A percentile compares a stretch with the other conserved stretches of the same genome.
phyloP scores from a whole-genome alignment of 139 green algal genomes.

The Picochlorum sp. region DNA sequence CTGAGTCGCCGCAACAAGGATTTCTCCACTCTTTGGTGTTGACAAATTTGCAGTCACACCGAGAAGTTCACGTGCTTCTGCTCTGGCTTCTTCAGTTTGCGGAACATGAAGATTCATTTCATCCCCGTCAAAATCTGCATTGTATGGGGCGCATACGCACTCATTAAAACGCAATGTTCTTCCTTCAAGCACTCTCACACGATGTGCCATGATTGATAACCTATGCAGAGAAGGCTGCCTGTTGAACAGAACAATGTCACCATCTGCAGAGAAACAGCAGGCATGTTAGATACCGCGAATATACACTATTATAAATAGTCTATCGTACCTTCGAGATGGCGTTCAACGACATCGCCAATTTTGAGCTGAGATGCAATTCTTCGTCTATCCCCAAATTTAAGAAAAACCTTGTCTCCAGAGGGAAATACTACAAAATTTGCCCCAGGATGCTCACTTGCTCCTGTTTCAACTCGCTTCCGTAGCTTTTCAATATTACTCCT shows the following conservation, averaged over 20 bases:
- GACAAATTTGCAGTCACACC: constrained; percentile 84
- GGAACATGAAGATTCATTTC: constrained; percentile 99
- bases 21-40: constrained; percentile 96
- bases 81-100: constrained; percentile 91
- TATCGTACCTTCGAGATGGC: constrained; percentile 58
- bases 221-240: constrained; percentile 91
- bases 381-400: constrained; percentile 84
- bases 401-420: constrained; percentile 53
- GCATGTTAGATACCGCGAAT: neutral
- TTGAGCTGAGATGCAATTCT: constrained; percentile 78
- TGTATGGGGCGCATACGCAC: constrained; percentile 95
- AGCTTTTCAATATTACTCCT: constrained; percentile 88
- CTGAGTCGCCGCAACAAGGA: constrained; percentile 90
- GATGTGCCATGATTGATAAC: constrained; percentile 97
- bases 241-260: constrained; percentile 98
- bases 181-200: constrained; percentile 75
- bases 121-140: constrained; percentile 98
- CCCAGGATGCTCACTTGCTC: constrained; percentile 55
- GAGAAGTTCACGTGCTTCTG: constrained; percentile 89
- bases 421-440: constrained; percentile 84
- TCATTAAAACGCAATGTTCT: constrained; percentile 98
- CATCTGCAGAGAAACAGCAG: constrained; percentile 36
- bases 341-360: constrained; percentile 84
- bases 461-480: constrained; percentile 57
- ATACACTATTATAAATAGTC: constrained; percentile 10